phyloP scores from a whole-genome alignment of 768 basidiomycete species.

The Mycena polygramma region DNA sequence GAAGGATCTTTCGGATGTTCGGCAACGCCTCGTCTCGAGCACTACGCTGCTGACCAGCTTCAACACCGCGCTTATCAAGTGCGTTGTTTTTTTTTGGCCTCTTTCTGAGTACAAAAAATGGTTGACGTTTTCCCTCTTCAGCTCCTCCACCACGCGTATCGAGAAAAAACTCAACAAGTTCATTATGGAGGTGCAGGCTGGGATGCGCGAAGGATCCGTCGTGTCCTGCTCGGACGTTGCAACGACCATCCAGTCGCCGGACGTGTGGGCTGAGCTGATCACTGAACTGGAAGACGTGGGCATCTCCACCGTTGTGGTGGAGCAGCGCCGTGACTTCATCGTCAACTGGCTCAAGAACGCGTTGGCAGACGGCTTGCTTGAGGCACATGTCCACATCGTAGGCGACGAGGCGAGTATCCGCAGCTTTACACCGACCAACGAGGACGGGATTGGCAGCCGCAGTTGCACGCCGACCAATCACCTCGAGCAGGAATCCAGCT shows the following conservation, averaged over 20 bases:
- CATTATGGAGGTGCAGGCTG: constrained; percentile 34
- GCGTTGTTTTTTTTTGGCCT: neutral
- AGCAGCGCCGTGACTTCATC: constrained; percentile 34
- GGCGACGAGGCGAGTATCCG: constrained; percentile 9
- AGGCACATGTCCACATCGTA: constrained; percentile 13
- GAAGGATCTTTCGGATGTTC: constrained; percentile 34
- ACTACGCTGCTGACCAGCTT: constrained; percentile 32
- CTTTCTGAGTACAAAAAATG: neutral
- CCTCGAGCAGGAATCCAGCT: constrained; percentile 2
- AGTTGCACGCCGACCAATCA: constrained; percentile 18
- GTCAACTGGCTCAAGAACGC: constrained; percentile 34
- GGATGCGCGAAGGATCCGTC: constrained; percentile 37
- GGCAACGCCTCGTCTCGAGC: constrained; percentile 27
- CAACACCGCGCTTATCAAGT: constrained; percentile 31
- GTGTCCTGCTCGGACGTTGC: constrained; percentile 23
- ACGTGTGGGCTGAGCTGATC: constrained; percentile 34
- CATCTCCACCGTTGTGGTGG: constrained; percentile 30
- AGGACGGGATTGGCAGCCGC: constrained; percentile 7
- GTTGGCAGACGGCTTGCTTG: constrained; percentile 20
- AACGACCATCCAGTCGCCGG: constrained; percentile 33
- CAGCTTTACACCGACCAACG: constrained; percentile 16
- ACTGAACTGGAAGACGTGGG: constrained; percentile 39
- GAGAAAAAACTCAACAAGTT: constrained; percentile 36
- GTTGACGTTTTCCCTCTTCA: constrained; percentile 4
- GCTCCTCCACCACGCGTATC: constrained; percentile 32